Evolutionary conservation across 352 stramenopile genomes (phyloP), one percentile per base, ranked within the genome.

Genomic region (Pythium apleroticum): DNA sequence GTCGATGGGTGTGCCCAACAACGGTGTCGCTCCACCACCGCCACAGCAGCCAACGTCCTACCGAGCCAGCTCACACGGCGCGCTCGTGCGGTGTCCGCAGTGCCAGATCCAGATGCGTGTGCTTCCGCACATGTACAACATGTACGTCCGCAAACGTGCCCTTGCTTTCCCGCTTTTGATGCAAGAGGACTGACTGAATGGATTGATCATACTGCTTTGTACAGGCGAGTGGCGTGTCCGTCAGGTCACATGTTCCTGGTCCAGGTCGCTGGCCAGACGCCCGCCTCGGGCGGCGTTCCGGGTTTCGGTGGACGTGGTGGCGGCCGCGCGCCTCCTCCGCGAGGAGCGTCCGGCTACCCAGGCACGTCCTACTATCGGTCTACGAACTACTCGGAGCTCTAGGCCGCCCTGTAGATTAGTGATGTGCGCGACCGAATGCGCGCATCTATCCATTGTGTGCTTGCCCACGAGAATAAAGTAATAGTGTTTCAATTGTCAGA

Each of bases 61-160:
- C 55, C 80, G 86, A 30, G 84, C 82, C 11, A 88, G 81, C 52
- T 88, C 81, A n/a, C 83, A 95, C 52, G 86, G 86, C n/a, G 86
- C 86, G 22, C 80, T 95, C 35, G 86, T 95, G 55, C 84, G 83
- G 22, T 95, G 86, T 65, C 86, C 86, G 11, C 82, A 92, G 61
- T 95, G 86, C 59, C 86, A 92, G 35, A 93, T 95, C 63, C 84
- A 95, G 64, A 93, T 95, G 84, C 82, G 86, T 20, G 86, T 95
- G 50, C 75, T 95, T 2, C 86, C 86, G 8, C 82, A 95, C 65
- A 95, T 95, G 86, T 95, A 93, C 68, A 95, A 95, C 79, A 91
- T 95, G 86, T 93, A 85, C 37, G 81, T 80, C 37, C 17, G 15
- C 41, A n/a, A 17, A 12, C 11, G 46, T n/a, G n/a, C n/a, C 28